These are phyloP conservation scores for Rhodamnia rubescens DNA, from an alignment of 345 rosid species.

Conservation along the genomic window DNA sequence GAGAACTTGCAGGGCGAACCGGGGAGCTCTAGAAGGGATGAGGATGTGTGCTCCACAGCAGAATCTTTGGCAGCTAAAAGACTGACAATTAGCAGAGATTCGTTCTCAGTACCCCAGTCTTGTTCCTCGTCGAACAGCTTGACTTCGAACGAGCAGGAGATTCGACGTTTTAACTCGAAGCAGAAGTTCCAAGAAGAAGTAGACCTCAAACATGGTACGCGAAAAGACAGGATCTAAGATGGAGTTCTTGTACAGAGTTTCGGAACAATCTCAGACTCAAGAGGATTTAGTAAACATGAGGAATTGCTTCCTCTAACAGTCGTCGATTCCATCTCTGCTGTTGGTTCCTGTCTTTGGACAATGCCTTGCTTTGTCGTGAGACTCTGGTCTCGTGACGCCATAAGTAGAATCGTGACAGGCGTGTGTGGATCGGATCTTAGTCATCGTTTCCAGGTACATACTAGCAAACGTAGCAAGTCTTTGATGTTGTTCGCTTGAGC, in stretches of 20 bases:
- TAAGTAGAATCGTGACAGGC: not conserved
- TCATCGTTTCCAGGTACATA: not conserved
- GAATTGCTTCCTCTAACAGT: not conserved
- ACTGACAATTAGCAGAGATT: conserved; percentile 27
- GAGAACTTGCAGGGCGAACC: conserved; percentile 4
- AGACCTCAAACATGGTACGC: not conserved
- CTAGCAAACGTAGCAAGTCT: not conserved
- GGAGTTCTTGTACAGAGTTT: not conserved
- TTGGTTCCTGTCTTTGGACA: not conserved
- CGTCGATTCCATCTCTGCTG: not conserved
- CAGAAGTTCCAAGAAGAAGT: not conserved
- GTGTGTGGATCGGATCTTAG: not conserved
- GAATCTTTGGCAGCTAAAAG: conserved; percentile 54
- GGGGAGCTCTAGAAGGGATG: conserved; percentile 24
- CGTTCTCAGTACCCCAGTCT: conserved; percentile 56
- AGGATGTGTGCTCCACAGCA: conserved; percentile 60
- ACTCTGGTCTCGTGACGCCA: not conserved
- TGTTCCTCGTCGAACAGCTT: conserved; percentile 36
- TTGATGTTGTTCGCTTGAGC: not conserved
- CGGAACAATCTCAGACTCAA: not conserved
- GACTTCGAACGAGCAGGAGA: not conserved
- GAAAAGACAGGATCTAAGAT: not conserved
- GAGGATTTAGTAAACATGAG: not conserved
- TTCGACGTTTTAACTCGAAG: not conserved
- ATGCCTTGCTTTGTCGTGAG: not conserved